Evolutionary conservation across 2,329 filamentous ascomycete species (phyloP), one percentile per base, ranked within the genome.

Genomic region (Neurospora sp.): DNA sequence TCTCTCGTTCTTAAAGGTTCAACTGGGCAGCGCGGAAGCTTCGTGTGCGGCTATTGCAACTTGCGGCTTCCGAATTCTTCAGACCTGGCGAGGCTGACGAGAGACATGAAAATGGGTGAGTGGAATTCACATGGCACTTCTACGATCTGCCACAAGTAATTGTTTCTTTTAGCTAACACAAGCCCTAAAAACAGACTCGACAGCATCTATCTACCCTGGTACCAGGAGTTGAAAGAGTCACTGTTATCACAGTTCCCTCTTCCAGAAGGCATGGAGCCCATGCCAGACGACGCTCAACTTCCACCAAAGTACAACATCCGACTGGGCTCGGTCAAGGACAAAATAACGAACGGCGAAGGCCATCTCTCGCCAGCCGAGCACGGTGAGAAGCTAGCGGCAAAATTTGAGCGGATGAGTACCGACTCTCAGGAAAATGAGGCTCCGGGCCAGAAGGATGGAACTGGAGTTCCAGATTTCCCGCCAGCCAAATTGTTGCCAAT

Each of bases 11-110:
- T 8, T 28, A 15, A 71, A 95, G 91, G 76, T 97, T 93, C 80
- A 99, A 99, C 81, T 97, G 92, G 88, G 93, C 95, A 19, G 91
- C 92, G 66, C 88, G 93, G 67, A 97, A 97, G 80, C 84, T 99
- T 66, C 89, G 93, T 76, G 95, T 93, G 75, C 88, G 96, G 17
- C 83, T 99, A 40, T 79, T 90, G 43, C 93, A 97, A 78, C 86
- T 99, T 0, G 95, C 95, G 1, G 96, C 92, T 2, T 84, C 84
- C 57, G 87, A 92, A 66, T 87, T 96, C 72, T 91, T 91, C 75
- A 88, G 90, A 52, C 84, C 89, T 43, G 96, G 92, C 12, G 96
- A 99, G 80, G 93, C 91, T 28, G 96, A 99, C 77, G 94, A 97
- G 75, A 92, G 96, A 78, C 93, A 97, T 82, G 88, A 92, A 36